phyloP scores from a whole-genome alignment of 257 asterid species.

The Scutellaria baicalensis region DNA sequence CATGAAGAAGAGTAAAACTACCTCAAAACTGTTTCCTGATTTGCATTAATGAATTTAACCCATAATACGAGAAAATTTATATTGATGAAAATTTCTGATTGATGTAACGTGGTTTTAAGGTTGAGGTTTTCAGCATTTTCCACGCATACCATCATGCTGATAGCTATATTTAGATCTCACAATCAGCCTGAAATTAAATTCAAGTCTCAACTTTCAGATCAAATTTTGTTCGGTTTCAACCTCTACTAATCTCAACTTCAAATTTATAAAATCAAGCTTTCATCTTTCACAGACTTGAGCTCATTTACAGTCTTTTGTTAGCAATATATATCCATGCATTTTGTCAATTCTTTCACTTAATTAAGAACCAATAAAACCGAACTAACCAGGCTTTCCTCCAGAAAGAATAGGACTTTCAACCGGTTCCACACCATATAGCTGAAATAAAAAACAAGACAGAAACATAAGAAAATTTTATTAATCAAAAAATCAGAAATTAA shows the following conservation, averaged over 20 bases:
- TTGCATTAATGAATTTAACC: background rate
- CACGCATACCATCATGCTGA: background rate
- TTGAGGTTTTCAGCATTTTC: background rate
- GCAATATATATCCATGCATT: background rate
- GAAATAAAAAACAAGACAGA: background rate
- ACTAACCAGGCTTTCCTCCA: slow-evolving; percentile 93
- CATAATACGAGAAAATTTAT: background rate
- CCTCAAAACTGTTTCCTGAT: background rate
- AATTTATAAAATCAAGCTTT: background rate
- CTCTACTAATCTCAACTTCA: background rate
- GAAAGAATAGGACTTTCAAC: slow-evolving; percentile 75
- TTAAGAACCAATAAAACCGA: background rate
- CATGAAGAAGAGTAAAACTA: background rate
- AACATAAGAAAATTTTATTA: background rate
- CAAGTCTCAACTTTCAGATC: background rate
- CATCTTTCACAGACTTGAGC: background rate
- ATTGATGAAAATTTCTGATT: background rate
- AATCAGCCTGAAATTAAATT: background rate
- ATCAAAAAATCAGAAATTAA: slow-evolving; percentile 6
- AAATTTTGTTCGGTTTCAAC: background rate
- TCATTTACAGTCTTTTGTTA: background rate
- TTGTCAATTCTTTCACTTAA: background rate
- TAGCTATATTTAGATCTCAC: background rate
- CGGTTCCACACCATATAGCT: slow-evolving; percentile 77
- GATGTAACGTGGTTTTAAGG: background rate